Evolutionary conservation across 164 flowering plant genomes (phyloP), one percentile per base, ranked within the genome.

Genomic region (Tetracentron sinense): DNA sequence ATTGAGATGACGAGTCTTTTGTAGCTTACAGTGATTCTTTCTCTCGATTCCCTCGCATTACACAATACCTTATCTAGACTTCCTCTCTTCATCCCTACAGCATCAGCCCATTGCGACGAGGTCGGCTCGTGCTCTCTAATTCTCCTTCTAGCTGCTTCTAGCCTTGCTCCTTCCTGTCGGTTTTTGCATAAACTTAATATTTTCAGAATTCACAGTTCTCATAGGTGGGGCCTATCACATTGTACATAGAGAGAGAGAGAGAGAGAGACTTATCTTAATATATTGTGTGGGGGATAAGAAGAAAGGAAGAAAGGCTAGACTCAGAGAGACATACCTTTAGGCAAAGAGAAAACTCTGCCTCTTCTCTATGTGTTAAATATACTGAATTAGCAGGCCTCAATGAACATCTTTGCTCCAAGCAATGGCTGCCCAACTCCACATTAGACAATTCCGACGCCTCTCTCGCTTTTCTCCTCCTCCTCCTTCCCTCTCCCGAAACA

Each of bases 1-100:
- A 87, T 70, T 2, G 85, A 83, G 46, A 80, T 65, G 23, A 87
- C 83, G 15, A 87, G 83, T 44, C 86, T 62, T 54, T 64, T 56
- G 54, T 83, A 77, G 67, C 79, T 69, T 19, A 63, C 67, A 19
- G 56, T 72, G 65, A 86, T 75, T 52, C 64, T 77, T 33, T 82
- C 78, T 64, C 62, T 68, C 1, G 77, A 79, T 35, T 75, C 76
- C 56, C 80, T 84, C 49, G 70, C 79, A 49, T 70, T 68, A 49
- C 78, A 72, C 57, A 81, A 31, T 19, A 62, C 67, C 69, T 56
- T 73, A 61, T 81, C 81, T 47, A 83, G 54, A 38, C 61, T 75
- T 6, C 69, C 58, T 42, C 23, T 65, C 50, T 64, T 70, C 68
- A 77, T 70, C 50, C 83, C 83, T 19, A 54, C 73, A 14, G 75